Base-by-base conservation (phyloP, 169 alveolate genomes). In the Eimeria tenella region DNA sequence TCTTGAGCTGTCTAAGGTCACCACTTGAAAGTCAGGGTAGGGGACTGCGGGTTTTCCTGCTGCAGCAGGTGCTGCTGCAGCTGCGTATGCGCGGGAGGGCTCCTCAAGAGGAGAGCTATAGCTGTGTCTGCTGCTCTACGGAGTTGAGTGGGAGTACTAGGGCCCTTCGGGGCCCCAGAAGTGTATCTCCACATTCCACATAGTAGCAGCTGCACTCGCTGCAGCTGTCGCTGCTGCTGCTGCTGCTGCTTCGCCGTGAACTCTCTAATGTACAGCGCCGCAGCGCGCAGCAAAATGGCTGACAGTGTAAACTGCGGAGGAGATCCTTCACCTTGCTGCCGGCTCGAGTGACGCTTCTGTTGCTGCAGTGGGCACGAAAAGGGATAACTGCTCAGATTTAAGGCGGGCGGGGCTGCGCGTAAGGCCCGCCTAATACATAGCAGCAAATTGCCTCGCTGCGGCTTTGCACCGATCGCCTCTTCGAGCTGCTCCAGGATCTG, bases 211-310 rank as follows among this genome's bases (percentile, higher is more conserved):
- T 58, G 68, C 68, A 58, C 19, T 10, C 68, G 68, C 68, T 71
- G 82, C 82, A 21, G 55, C 56, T 71, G 82, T 25, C 7, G 74
- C 74, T 63, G 74, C 82, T 71, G 82, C 82, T 71, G 82, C 82
- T 23, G 56, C 52, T 25, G 9, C 50, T 71, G 56, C 19, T 19
- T 31, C n/a, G 17, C 23, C 7, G 52, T 71, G 53, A 31, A 5
- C 52, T 71, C 82, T 71, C 17, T 4, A 50, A 71, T 21, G 82
- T 71, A 71, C 19, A 71, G 82, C 15, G 55, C 17, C 19, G 82
- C 82, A 71, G 82, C 82, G 1, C 17, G 82, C 82, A 71, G 55
- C 56, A 71, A 31, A 8, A 71, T 8, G 7, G 82, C 6, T 4
- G 82, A 25, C 2, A 71, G 82, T 7, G 82, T 71, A 5, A 71